Conservation (phyloP, 78 protist genomes). For the Polysphondylium violaceum region DNA sequence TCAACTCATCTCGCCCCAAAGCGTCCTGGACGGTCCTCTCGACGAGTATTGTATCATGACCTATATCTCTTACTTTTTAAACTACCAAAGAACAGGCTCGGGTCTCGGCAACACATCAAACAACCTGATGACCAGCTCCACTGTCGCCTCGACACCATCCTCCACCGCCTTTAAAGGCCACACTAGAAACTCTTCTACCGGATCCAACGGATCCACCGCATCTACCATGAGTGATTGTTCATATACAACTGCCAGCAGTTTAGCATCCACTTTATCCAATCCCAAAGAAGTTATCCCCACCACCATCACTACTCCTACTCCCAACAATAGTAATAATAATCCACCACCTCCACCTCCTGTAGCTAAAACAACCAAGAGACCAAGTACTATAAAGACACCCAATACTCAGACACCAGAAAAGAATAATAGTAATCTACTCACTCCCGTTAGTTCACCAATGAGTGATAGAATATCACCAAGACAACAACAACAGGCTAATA, state of each 20-base stretch:
- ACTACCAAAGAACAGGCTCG: slow-evolving; percentile 11
- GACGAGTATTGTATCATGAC: slow-evolving; percentile 71
- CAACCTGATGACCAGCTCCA: not conserved
- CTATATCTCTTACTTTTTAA: slow-evolving; percentile 49
- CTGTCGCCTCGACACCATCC: not conserved
- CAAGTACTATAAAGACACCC: slow-evolving; percentile 4
- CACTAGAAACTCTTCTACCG: slow-evolving; percentile 13
- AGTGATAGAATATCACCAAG: not conserved
- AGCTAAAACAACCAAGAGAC: not conserved
- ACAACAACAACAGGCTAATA: not conserved
- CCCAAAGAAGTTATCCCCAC: too few relatives aligned
- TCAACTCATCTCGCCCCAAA: slow-evolving; percentile 32
- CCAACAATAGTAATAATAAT: not conserved
- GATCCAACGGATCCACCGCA: slow-evolving; percentile 8
- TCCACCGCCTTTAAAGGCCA: slow-evolving; percentile 45
- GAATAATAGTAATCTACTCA: not conserved
- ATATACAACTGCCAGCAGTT: not conserved
- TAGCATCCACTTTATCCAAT: not conserved
- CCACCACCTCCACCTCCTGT: not conserved
- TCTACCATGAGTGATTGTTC: not conserved
- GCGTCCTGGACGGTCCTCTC: slow-evolving; percentile 42
- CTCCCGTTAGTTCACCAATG: slow-evolving; percentile 6
- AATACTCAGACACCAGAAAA: slow-evolving; percentile 28
- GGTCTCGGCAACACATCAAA: not conserved
- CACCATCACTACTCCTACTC: too few relatives aligned